Base-by-base conservation (phyloP, 768 basidiomycete species). In the Tylopilus sp. region DNA sequence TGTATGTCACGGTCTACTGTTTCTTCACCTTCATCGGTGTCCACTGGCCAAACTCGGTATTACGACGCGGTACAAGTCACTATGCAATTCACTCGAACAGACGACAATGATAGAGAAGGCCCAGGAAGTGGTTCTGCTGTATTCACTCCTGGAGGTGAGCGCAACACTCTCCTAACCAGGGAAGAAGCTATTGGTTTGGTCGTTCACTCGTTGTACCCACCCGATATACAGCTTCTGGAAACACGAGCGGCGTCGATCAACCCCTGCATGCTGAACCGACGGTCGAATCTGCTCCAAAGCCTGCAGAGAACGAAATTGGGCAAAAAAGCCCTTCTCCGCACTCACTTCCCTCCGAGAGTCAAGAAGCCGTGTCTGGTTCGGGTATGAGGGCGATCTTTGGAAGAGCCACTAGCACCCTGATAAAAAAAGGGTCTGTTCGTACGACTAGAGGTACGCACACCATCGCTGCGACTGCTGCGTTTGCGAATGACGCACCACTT, bases 401-500 rank as follows among this genome's bases (percentile, higher is more conserved):
- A 21, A 39, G n/a, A 20, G 36, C n/a, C 36, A 44, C 35, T 28
- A 26, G 40, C 3, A 12, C 18, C 8, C 5, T 61, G 31, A 53
- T 23, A n/a, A 66, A 58, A 30, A 59, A 44, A 28, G 58, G 23
- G 22, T 70, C 68, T 6, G 47, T 58, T 33, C 60, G 66, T 31
- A 67, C 60, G 12, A 42, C 50, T 12, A 54, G 51, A 43, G 67
- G 63, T 39, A 54, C 42, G 20, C 61, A 46, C 20, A 58, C 57
- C 5, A 36, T 43, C 17, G 50, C 40, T 13, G 41, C 59, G 3
- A 39, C 60, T 15, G 43, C 62, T 18, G 67, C 79, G 4, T 83
- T 85, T 61, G 74, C 74, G 23, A 73, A 75, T 40, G 84, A 83
- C 1, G 78, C 81, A 9, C 79, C 78, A 1, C 77, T 76, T 4